Conservation (phyloP, 2,329 filamentous ascomycete genomes). For the Penicillium glabrum region DNA sequence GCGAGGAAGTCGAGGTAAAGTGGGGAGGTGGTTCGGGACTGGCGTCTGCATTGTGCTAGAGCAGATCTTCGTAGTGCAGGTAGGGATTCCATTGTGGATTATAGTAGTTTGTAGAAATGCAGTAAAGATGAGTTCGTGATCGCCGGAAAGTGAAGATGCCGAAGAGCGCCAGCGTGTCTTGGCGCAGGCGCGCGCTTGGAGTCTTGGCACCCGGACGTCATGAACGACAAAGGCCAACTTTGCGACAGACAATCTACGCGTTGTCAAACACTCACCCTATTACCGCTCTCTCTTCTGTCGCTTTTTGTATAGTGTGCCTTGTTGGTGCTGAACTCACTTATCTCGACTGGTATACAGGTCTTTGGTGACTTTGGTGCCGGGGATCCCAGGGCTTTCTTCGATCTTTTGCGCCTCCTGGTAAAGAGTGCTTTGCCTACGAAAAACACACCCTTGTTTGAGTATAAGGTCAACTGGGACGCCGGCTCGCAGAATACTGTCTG, state of each 20-base stretch:
- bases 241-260: constrained; percentile 15
- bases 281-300: background rate
- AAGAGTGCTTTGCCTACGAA: constrained; percentile 7
- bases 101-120: background rate
- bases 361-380: constrained; percentile 4
- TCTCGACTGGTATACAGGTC: background rate
- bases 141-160: background rate
- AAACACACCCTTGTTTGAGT: background rate
- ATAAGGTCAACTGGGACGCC: background rate
- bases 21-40: constrained; percentile 16
- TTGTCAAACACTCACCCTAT: background rate
- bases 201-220: constrained; percentile 35
- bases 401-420: constrained; percentile 23
- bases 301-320: constrained; percentile 10
- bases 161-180: constrained; percentile 5
- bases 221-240: constrained; percentile 27
- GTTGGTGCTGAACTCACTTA: background rate
- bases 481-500: background rate
- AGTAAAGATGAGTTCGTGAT: background rate
- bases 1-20: constrained; percentile 40
- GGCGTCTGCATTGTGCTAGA: constrained; percentile 11
- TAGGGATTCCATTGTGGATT: constrained; percentile 25
- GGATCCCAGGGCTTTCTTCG: constrained; percentile 4
- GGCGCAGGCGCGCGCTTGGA: constrained; percentile 32
- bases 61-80: constrained; percentile 22